Conservation (phyloP, 2,329 filamentous ascomycete genomes). For the Fusarium coffeatum region DNA sequence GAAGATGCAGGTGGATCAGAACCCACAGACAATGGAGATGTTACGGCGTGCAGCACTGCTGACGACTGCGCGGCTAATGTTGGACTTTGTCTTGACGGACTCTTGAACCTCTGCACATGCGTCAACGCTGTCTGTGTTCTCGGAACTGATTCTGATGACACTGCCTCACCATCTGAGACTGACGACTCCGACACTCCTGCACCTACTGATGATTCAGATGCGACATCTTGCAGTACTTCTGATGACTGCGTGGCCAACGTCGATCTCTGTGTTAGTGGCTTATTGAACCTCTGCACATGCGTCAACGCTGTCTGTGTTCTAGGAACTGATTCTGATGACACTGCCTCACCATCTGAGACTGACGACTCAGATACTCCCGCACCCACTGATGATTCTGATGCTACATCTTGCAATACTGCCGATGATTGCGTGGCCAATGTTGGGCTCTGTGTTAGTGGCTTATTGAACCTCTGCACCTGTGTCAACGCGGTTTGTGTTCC, state of each 20-base stretch:
- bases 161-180: background rate
- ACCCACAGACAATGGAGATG: background rate
- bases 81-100: background rate
- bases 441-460: no score
- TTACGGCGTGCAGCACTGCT: background rate
- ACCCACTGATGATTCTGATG: background rate
- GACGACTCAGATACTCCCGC: background rate
- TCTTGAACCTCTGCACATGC: background rate
- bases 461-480: no score
- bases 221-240: background rate
- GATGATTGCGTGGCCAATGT: no score
- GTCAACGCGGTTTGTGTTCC: no score
- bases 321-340: background rate
- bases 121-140: background rate
- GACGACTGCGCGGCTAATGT: background rate
- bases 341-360: background rate
- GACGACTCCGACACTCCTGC: background rate
- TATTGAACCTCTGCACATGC: conserved; percentile 17
- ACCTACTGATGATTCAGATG: background rate
- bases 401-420: background rate
- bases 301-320: conserved; percentile 17
- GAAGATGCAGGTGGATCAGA: no score
- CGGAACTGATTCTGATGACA: no score
- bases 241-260: conserved; percentile 8
- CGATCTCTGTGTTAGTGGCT: background rate